phyloP scores from a whole-genome alignment of 2,329 filamentous ascomycete genomes.

The Venturia aucupariae region DNA sequence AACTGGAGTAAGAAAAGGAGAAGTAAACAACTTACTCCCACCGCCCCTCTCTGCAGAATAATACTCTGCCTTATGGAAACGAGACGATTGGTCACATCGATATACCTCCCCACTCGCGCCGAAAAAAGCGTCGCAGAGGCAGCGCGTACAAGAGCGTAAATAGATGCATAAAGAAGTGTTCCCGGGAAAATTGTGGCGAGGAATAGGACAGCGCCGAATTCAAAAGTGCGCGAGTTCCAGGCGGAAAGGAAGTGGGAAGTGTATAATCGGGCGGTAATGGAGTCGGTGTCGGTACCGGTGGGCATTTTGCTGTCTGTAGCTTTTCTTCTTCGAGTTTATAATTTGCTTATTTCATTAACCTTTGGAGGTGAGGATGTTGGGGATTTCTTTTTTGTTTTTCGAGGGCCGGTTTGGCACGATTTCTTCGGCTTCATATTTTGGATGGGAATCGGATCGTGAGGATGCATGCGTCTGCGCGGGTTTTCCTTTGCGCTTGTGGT shows the following conservation, averaged over 20 bases:
- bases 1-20: background rate
- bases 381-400: too few species aligned
- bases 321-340: too few species aligned
- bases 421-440: background rate
- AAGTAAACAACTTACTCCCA: constrained; percentile 24
- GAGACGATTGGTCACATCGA: constrained; percentile 44
- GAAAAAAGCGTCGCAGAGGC: constrained; percentile 50
- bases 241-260: constrained; percentile 39
- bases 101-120: constrained; percentile 46
- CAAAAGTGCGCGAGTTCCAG: constrained; percentile 41
- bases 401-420: background rate
- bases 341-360: too few species aligned
- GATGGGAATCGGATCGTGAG: background rate
- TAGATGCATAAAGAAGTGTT: constrained; percentile 56
- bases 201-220: constrained; percentile 42
- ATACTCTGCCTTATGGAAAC: constrained; percentile 32
- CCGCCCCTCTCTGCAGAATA: constrained; percentile 27
- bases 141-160: constrained; percentile 58
- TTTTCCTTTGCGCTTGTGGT: background rate
- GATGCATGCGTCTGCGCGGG: background rate
- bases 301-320: too few species aligned
- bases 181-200: constrained; percentile 36
- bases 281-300: too few species aligned
- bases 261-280: constrained; percentile 27
- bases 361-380: too few species aligned